Percentiles rank a stretch among this genome's conserved stretches.
Evolutionary conservation across 805 yeast species (phyloP).

Genomic region (Tetrapisispora phaffii): DNA sequence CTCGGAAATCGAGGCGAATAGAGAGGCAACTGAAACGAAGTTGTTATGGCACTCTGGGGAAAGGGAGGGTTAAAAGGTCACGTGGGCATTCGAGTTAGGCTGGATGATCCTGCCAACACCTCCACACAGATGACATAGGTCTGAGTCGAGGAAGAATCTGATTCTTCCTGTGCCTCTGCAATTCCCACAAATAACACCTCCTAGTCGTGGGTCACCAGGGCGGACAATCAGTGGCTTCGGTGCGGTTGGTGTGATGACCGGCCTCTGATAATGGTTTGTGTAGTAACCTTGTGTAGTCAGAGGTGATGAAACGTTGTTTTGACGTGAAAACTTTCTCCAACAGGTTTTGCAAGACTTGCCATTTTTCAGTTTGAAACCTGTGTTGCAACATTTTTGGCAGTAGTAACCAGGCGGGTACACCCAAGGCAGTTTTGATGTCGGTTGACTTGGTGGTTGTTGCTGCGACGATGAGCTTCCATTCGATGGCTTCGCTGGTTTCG

Average conservation of each 20-base stretch:
- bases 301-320: conserved; percentile 19
- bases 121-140: conserved; percentile 51
- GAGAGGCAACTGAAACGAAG: too few species aligned
- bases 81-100: conserved; percentile 6
- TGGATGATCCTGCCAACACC: conserved; percentile 52
- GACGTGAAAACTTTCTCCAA: conserved; percentile 51
- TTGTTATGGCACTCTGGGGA: too few species aligned
- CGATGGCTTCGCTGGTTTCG: too few species aligned
- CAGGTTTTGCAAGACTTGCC: conserved; percentile 63
- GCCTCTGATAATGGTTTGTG: conserved; percentile 11
- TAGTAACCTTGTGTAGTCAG: conserved; percentile 6
- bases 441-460: conserved; percentile 1
- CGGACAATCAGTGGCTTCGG: conserved; percentile 33
- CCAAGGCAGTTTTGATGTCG: conserved; percentile 39
- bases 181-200: conserved; percentile 64
- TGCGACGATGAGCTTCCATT: not conserved
- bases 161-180: conserved; percentile 60
- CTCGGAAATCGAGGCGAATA: too few species aligned
- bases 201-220: conserved; percentile 74
- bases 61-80: conserved; percentile 6
- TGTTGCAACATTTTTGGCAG: conserved; percentile 65
- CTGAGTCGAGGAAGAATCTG: conserved; percentile 48
- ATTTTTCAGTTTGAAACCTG: conserved; percentile 53
- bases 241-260: conserved; percentile 5
- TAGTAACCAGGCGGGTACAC: conserved; percentile 50